Base-by-base conservation (phyloP, 345 rosid species). In the Eucalyptus microcorys region DNA sequence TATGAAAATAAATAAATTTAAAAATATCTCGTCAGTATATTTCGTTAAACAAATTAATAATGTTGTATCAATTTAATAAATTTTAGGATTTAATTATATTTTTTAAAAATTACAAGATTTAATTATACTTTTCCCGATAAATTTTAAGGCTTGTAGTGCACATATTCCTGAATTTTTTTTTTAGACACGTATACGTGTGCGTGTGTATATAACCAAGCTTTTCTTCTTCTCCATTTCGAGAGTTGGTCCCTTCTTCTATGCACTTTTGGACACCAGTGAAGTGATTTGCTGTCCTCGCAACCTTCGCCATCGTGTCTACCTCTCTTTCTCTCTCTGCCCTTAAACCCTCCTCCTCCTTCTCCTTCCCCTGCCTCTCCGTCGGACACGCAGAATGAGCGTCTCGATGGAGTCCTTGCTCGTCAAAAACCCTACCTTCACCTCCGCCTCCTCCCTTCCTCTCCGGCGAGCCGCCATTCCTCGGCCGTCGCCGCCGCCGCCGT, bases 361-460 rank as follows among this genome's bases (percentile, higher is more conserved):
- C 0, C 27, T 11, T 13, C 71, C 30, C 37, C 47, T 40, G 5
- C 11, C 84, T 76, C 27, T 40, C 47, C 47, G 47, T 21, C 30
- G 47, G 59, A 10, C 26, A 50, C 90, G 40, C 85, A 76, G 30
- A 42, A 89, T 89, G 90, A 89, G 88, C 47, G 66, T 42, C 47
- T 21, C 87, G 17, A 80, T 68, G 81, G 87, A 79, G 66, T 47
- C 90, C 50, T 49, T 89, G 32, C 88, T 89, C 7, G n/a, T 50
- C 85, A 89, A 52, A 49, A 89, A 80, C 88, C 90, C 87, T 86
- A 64, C 53, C 81, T 86, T 57, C 49, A 7, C 27, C 90, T 85
- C 64, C 47, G 6, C 40, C 90, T 64, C 47, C 90, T 64, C 47
- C 83, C 52, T 26, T 24, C 61, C 15, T 11, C 80, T 52, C 22